phyloP scores from a whole-genome alignment of 441 rosid genomes.

The Syzygium malaccense region DNA sequence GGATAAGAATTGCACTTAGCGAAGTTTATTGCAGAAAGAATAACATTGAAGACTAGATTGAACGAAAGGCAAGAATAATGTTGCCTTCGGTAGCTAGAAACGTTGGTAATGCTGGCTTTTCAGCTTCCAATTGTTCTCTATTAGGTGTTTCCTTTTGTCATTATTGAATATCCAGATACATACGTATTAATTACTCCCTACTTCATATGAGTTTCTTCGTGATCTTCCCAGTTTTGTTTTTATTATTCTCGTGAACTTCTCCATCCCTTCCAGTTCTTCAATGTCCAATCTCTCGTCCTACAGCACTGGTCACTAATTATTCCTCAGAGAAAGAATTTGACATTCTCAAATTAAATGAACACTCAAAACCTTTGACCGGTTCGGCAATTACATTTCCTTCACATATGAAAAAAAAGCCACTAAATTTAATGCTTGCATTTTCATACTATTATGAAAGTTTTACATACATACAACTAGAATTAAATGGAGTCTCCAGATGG shows the following conservation, averaged over 20 bases:
- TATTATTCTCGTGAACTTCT: background rate
- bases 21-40: background rate
- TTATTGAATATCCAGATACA: background rate
- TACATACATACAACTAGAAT: too few relatives aligned
- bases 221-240: background rate
- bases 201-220: background rate
- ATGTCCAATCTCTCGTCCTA: background rate
- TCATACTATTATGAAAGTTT: too few relatives aligned
- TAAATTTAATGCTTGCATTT: too few relatives aligned
- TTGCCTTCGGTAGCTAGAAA: background rate
- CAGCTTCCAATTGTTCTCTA: background rate
- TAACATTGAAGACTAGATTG: too few relatives aligned
- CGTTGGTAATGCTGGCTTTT: background rate
- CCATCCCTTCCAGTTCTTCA: background rate
- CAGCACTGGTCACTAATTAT: background rate
- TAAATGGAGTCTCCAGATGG: too few relatives aligned
- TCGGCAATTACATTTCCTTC: background rate
- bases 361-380: background rate
- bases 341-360: background rate
- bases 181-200: background rate
- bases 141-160: background rate
- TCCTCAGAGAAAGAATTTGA: background rate
- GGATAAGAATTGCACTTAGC: too few relatives aligned
- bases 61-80: background rate
- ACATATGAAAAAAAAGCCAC: too few relatives aligned